Percentiles rank a stretch among this genome's conserved stretches.
phyloP scores from a whole-genome alignment of 2,329 filamentous ascomycete genomes.

The Paecilomyces fulvus region DNA sequence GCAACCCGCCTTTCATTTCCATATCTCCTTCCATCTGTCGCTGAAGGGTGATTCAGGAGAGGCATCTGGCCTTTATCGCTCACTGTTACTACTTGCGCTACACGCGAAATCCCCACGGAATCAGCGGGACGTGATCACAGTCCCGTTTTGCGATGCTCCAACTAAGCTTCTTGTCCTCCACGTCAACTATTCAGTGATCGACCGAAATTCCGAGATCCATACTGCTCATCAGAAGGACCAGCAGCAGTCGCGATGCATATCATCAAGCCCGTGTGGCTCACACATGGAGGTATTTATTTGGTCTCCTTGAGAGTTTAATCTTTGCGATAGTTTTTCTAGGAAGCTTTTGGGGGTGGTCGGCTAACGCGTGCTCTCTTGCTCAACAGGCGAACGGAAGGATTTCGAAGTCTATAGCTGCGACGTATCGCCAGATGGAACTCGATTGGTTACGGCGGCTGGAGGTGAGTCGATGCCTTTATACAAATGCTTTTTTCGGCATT shows the following conservation, averaged over 20 bases:
- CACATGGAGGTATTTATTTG: slow-evolving; percentile 65
- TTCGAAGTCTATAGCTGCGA: slow-evolving; percentile 98
- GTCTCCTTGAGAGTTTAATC: not conserved
- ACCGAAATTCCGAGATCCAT: slow-evolving; percentile 3
- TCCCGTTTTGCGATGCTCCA: slow-evolving; percentile 21
- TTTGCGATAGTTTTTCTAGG: not conserved
- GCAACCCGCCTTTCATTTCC: slow-evolving; percentile 14
- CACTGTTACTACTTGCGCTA: not conserved
- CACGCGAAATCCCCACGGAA: not conserved
- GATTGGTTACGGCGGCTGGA: slow-evolving; percentile 89
- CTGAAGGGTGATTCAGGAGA: not conserved
- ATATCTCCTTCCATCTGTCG: slow-evolving; percentile 2
- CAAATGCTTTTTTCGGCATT: slow-evolving; percentile 9
- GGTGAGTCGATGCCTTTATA: slow-evolving; percentile 44
- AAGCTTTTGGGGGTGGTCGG: not conserved
- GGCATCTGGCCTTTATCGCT: too few species aligned
- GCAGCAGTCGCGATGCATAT: slow-evolving; percentile 56
- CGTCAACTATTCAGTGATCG: slow-evolving; percentile 13
- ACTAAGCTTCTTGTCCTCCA: slow-evolving; percentile 11
- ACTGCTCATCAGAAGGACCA: slow-evolving; percentile 1
- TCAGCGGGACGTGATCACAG: slow-evolving; percentile 1
- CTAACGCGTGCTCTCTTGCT: slow-evolving; percentile 5
- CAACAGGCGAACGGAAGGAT: slow-evolving; percentile 83
- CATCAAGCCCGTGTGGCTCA: slow-evolving; percentile 93
- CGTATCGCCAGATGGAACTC: slow-evolving; percentile 85